Conservation (phyloP, 257 asterid genomes). For the Primulina tabacum region DNA sequence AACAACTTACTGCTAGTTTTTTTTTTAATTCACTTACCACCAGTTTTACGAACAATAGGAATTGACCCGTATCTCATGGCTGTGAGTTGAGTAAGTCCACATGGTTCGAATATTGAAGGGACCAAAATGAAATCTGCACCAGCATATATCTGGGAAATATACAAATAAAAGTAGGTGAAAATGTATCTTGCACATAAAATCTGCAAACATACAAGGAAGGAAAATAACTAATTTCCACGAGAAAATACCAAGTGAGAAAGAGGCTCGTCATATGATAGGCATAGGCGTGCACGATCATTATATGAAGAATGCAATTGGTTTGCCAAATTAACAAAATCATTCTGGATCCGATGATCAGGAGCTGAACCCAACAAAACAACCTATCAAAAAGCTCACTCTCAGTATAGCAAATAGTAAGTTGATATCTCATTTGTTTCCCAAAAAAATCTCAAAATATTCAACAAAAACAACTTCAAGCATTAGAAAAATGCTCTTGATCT, state of each 20-base stretch:
- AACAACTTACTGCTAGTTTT: constrained; percentile 80
- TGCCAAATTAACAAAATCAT: constrained; percentile 81
- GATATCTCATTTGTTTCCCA: constrained; percentile 6
- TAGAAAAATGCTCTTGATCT: constrained; percentile 1
- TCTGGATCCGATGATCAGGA: constrained; percentile 92
- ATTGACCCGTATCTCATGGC: constrained; percentile 98
- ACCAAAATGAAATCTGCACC: constrained; percentile 95
- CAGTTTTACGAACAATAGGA: constrained; percentile 97
- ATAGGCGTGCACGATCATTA: constrained; percentile 75
- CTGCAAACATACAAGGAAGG: constrained; percentile 18
- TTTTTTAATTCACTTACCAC: constrained; percentile 51
- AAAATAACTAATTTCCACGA: constrained; percentile 15
- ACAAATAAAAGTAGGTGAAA: constrained; percentile 19
- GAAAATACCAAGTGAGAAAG: constrained; percentile 90
- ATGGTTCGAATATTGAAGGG: constrained; percentile 98
- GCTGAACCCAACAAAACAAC: constrained; percentile 95
- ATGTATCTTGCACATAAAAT: constrained; percentile 10
- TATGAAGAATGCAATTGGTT: constrained; percentile 75
- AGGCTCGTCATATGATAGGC: constrained; percentile 94
- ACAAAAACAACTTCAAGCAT: constrained; percentile 2
- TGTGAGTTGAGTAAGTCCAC: constrained; percentile 98
- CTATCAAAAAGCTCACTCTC: constrained; percentile 40
- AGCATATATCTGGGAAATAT: constrained; percentile 75
- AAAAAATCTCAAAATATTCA: background rate
- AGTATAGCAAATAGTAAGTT: constrained; percentile 25